phyloP scores from a whole-genome alignment of 2,329 filamentous ascomycete species.

The Epicoccum sorghinum region DNA sequence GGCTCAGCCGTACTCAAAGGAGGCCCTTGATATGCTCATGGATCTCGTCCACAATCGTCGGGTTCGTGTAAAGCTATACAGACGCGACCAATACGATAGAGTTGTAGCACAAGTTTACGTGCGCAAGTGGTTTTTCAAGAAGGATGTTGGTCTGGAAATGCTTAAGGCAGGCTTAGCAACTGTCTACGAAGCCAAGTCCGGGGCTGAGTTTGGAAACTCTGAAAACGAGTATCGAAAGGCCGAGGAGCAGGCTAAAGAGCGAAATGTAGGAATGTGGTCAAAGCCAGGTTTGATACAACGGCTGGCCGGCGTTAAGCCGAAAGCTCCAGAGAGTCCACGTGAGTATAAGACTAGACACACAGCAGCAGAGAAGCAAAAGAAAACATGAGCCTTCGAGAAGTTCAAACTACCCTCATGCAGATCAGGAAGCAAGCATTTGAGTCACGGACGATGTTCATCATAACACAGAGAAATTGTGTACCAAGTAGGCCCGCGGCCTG shows the following conservation, averaged over 20 bases:
- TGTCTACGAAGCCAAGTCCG: constrained; percentile 90
- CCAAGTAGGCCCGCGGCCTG: too few species aligned
- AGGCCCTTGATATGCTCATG: constrained; percentile 83
- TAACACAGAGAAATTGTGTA: background rate
- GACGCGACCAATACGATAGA: constrained; percentile 88
- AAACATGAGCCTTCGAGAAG: constrained; percentile 21
- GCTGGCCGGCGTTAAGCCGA: constrained; percentile 57
- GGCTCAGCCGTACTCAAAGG: constrained; percentile 80
- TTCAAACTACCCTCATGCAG: background rate
- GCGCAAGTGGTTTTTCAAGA: constrained; percentile 68
- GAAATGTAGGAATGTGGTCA: constrained; percentile 70
- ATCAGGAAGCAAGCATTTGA: background rate
- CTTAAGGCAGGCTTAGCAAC: constrained; percentile 83
- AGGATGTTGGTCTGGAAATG: constrained; percentile 90
- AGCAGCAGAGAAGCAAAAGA: constrained; percentile 50
- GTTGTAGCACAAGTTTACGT: constrained; percentile 86
- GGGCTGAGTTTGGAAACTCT: constrained; percentile 80
- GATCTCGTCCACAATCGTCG: constrained; percentile 72
- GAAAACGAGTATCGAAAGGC: constrained; percentile 69
- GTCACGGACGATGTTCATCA: background rate
- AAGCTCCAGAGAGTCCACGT: constrained; percentile 77
- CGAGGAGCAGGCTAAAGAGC: constrained; percentile 59
- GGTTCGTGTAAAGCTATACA: constrained; percentile 83
- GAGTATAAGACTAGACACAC: constrained; percentile 76
- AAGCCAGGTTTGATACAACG: constrained; percentile 48